Evolutionary conservation across 768 basidiomycete species (phyloP), one percentile per base, ranked within the genome.

Genomic region (Astraeus odoratus): DNA sequence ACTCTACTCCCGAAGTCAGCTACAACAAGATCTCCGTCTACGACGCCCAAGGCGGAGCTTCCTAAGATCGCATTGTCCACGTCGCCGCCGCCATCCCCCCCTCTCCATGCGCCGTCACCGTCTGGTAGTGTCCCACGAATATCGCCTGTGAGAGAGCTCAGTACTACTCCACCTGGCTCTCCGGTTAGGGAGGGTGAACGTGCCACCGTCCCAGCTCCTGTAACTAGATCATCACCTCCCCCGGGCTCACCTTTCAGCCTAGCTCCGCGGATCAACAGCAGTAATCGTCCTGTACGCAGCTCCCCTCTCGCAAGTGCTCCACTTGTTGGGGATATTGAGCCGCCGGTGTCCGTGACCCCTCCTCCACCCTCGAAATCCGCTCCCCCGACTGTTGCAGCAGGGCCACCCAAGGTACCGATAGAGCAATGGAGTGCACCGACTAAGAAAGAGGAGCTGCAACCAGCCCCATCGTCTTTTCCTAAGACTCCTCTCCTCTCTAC

Each of bases 231-330:
- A 3, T 43, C 53, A 38, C 53, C 44, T 24, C 57, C 47, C 24
- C 46, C 51, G 12, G 25, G 39, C 56, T 70, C 76, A 18, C 63
- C 69, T 3, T 58, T 81, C 25, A 72, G 73, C 19, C 58, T 59
- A 22, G 38, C 75, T 15, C 77, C 79, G 16, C 71, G 83, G 30
- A 78, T 78, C 1, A 80, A 74, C 38, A 74, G 83, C 16, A 53
- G 42, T 10, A 61, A 50, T 7, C 76, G 81, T 6, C 86, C 86
- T 0, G 62, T 72, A 3, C 78, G 83, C n/a, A 89, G 87, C 52
- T 88, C 87, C 3, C 87, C 87, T 1, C 67, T 89, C 39, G 81
- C 86, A 4, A 78, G 63, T 46, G 68, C 72, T 5, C 67, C 78
- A 42, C 67, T 67, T 44, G 76, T 69, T 18, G 74, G 74, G 13